Percentiles rank a stretch among this genome's conserved stretches.
These are phyloP conservation scores for Jasminum sambac DNA, from an alignment of 257 asterid genomes.

Conservation along the genomic window DNA sequence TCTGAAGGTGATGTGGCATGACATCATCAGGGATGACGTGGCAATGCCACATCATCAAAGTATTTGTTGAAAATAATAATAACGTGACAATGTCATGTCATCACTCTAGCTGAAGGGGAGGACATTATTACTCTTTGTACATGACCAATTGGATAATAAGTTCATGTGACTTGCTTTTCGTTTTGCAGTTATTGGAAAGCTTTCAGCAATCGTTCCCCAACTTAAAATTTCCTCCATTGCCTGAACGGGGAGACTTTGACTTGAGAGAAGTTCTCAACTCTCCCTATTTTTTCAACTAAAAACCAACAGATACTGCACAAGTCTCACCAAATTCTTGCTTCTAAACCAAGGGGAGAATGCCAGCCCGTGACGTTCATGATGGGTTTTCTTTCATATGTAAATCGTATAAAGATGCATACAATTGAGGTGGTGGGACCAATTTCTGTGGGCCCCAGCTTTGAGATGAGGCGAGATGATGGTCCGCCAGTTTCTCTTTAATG, in stretches of 20 bases:
- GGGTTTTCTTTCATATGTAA: conserved; percentile 8
- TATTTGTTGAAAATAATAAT: no score
- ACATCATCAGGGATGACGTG: no score
- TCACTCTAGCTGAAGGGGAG: no score
- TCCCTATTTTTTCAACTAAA: conserved; percentile 90
- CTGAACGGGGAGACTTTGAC: conserved; percentile 89
- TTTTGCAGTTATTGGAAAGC: conserved; percentile 61
- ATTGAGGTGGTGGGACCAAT: conserved; percentile 8
- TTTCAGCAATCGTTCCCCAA: conserved; percentile 70
- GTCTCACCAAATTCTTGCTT: conserved; percentile 20
- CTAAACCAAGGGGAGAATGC: background rate
- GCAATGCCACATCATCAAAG: no score
- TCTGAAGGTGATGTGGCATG: no score
- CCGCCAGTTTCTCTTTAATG: conserved; percentile 14
- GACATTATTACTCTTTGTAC: background rate
- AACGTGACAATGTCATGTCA: no score
- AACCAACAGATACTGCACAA: conserved; percentile 22
- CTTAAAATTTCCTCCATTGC: conserved; percentile 74
- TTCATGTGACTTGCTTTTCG: conserved; percentile 5
- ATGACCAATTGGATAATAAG: background rate
- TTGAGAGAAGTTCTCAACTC: conserved; percentile 78
- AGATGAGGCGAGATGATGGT: conserved; percentile 10
- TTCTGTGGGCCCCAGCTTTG: background rate
- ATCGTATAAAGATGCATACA: conserved; percentile 10
- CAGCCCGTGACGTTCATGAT: background rate